These are phyloP conservation scores for Talaromyces rugulosus DNA, from an alignment of 2,329 filamentous ascomycete genomes.

Conservation along the genomic window DNA sequence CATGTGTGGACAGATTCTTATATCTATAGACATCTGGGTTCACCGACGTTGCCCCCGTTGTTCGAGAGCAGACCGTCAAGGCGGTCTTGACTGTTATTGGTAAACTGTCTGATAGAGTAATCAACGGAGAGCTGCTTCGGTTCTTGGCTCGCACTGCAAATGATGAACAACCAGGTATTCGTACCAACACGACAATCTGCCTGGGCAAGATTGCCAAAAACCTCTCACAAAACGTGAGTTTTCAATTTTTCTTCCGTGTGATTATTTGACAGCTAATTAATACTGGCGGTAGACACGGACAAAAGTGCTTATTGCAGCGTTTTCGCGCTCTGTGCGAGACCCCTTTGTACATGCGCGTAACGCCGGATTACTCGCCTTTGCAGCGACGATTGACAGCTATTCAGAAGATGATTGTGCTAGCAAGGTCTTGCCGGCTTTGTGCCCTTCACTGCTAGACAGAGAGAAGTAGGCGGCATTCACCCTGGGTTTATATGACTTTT, in stretches of 20 bases:
- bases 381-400: conserved; percentile 81
- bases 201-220: conserved; percentile 93
- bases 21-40: conserved; percentile 77
- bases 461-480: conserved; percentile 60
- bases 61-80: conserved; percentile 93
- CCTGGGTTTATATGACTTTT: neutral
- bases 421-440: conserved; percentile 78
- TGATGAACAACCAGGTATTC: conserved; percentile 93
- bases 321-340: conserved; percentile 81
- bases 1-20: neutral
- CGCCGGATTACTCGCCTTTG: conserved; percentile 79
- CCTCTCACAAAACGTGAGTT: conserved; percentile 59
- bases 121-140: conserved; percentile 88
- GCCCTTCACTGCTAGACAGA: conserved; percentile 83
- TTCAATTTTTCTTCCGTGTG: neutral
- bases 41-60: conserved; percentile 82
- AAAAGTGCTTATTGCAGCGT: conserved; percentile 91
- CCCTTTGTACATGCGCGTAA: conserved; percentile 94
- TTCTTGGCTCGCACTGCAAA: conserved; percentile 94
- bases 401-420: conserved; percentile 82
- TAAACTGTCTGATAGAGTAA: conserved; percentile 85
- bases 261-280: conserved; percentile 20
- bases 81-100: conserved; percentile 80
- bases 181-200: conserved; percentile 97
- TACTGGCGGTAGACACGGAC: conserved; percentile 58